phyloP scores from a whole-genome alignment of 441 rosid species.

The Jatropha podagrica region DNA sequence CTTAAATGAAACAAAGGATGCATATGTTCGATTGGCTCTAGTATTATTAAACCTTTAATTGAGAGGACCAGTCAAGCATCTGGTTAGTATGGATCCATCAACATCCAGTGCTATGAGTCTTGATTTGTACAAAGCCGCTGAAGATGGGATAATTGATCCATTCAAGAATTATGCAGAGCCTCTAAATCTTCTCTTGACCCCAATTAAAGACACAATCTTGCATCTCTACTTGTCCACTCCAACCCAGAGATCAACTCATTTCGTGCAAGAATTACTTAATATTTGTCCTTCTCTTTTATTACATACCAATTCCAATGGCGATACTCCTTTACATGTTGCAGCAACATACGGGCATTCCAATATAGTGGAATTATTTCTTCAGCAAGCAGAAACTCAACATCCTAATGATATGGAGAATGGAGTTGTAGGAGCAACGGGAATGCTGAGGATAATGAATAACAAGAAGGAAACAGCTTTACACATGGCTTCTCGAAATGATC shows the following conservation, averaged over 20 bases:
- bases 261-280: not conserved
- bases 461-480: conserved; percentile 25
- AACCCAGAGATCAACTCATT: not conserved
- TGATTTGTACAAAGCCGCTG: not conserved
- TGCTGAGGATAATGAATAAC: conserved; percentile 16
- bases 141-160: not conserved
- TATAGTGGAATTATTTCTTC: not conserved
- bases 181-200: not conserved
- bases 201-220: not conserved
- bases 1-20: too few relatives aligned
- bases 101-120: not conserved
- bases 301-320: not conserved
- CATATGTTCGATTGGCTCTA: too few relatives aligned
- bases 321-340: not conserved
- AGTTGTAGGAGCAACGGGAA: not conserved
- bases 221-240: not conserved
- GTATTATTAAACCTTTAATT: too few relatives aligned
- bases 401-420: not conserved
- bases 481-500: conserved; percentile 22
- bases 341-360: not conserved
- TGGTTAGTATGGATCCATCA: too few relatives aligned
- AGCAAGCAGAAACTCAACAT: too few relatives aligned
- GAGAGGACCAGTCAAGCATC: too few relatives aligned
- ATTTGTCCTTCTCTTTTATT: not conserved
- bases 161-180: not conserved